Conservation (phyloP, 306 rosid genomes). For the Adenanthera pavonina region DNA sequence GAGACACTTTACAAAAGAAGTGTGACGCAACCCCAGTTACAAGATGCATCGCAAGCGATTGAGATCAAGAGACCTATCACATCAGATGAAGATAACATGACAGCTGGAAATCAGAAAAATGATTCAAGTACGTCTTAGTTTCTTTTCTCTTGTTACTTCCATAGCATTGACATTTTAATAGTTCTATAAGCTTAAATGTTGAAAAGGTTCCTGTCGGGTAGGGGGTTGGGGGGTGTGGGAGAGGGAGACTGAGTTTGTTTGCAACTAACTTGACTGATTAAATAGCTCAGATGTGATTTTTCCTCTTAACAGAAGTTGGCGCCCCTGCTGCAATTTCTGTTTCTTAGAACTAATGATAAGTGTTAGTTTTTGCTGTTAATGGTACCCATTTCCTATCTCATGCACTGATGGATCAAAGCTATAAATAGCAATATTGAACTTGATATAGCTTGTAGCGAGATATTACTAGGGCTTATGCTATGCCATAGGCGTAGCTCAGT, state of each 20-base stretch:
- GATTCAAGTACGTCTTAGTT: constrained; percentile 18
- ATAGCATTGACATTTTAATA: constrained; percentile 25
- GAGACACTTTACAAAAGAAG: background rate
- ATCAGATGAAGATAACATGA: constrained; percentile 26
- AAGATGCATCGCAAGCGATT: constrained; percentile 42
- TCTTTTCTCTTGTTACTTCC: constrained; percentile 15
- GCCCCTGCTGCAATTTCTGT: constrained; percentile 17
- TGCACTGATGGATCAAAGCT: background rate
- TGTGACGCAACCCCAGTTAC: constrained; percentile 34
- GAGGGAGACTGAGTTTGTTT: constrained; percentile 19
- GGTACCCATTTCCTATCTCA: background rate
- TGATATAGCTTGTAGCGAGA: too few species aligned
- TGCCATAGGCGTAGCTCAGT: background rate
- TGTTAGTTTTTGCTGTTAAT: background rate
- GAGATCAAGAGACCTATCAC: constrained; percentile 29
- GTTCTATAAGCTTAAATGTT: constrained; percentile 8
- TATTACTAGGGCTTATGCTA: background rate
- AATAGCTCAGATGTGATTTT: constrained; percentile 18
- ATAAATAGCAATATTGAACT: background rate
- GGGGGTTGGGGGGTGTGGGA: background rate
- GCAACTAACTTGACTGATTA: constrained; percentile 16
- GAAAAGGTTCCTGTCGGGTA: background rate
- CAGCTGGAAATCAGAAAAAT: constrained; percentile 43
- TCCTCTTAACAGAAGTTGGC: background rate
- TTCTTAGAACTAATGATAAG: background rate